phyloP scores from a whole-genome alignment of 169 alveolate species.

The Prorocentrum cordatum region DNA sequence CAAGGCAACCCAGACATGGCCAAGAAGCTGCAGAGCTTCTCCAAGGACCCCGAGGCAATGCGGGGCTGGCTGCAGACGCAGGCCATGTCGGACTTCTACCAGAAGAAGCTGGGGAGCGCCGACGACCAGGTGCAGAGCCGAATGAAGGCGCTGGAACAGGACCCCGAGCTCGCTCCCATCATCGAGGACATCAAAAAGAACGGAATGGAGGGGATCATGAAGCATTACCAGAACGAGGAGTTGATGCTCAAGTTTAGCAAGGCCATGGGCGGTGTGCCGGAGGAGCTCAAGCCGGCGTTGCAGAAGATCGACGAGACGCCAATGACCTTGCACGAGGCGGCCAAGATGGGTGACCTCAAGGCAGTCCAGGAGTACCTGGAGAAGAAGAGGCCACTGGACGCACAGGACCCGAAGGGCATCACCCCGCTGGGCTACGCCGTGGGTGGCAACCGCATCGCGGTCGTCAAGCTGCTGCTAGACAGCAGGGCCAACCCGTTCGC shows the following conservation, averaged over 20 bases:
- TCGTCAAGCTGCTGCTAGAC: constrained; percentile 53
- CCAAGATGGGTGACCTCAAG: constrained; percentile 36
- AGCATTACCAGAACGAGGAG: too few species aligned
- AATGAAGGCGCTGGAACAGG: too few species aligned
- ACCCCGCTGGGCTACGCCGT: constrained; percentile 50
- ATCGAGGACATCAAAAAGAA: too few species aligned
- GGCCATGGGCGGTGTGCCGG: constrained; percentile 48
- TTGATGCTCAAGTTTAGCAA: constrained; percentile 30
- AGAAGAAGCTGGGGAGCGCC: neutral
- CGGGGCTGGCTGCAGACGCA: constrained; percentile 67
- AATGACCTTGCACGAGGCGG: constrained; percentile 54
- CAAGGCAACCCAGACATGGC: neutral
- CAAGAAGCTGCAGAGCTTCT: constrained; percentile 28
- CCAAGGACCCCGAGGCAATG: constrained; percentile 43
- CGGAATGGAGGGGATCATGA: too few species aligned
- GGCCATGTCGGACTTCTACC: constrained; percentile 36
- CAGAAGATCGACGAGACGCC: constrained; percentile 51
- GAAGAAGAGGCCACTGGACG: constrained; percentile 7
- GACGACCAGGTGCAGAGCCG: neutral
- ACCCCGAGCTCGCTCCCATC: constrained; percentile 34
- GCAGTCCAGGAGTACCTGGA: constrained; percentile 16
- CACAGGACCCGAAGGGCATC: constrained; percentile 59
- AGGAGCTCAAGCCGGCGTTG: constrained; percentile 9
- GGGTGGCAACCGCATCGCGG: constrained; percentile 41
- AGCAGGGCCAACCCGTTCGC: constrained; percentile 59